A percentile compares a stretch with the other conserved stretches of the same genome.
phyloP scores from a whole-genome alignment of 257 asterid species.

The Rhazya stricta region DNA sequence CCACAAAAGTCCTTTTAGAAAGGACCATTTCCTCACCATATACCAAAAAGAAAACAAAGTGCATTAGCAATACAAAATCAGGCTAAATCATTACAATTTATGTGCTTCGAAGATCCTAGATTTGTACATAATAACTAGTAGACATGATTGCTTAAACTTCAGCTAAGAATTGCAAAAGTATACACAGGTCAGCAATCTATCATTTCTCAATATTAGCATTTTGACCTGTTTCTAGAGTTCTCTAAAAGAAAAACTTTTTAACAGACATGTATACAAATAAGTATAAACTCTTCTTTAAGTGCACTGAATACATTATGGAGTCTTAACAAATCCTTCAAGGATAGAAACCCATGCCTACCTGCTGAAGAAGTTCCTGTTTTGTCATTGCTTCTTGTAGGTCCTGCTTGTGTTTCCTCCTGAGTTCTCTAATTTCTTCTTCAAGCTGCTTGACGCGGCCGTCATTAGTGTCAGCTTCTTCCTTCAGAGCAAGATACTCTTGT shows the following conservation, averaged over 20 bases:
- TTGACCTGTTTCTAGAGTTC: neutral
- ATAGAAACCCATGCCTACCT: conserved; percentile 38
- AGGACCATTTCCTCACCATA: neutral
- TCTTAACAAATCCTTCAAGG: conserved; percentile 1
- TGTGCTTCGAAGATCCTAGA: neutral
- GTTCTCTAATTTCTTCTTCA: conserved; percentile 72
- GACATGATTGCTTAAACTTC: neutral
- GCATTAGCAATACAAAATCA: neutral
- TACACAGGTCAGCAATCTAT: neutral
- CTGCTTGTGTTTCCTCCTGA: conserved; percentile 79
- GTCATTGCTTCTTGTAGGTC: conserved; percentile 77
- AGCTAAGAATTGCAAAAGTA: neutral
- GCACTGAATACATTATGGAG: neutral
- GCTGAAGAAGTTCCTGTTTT: conserved; percentile 86
- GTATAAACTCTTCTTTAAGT: neutral
- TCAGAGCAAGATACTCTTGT: conserved; percentile 89
- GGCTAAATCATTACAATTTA: neutral
- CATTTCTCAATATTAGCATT: neutral
- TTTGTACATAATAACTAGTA: neutral
- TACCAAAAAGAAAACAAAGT: neutral
- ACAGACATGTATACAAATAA: neutral
- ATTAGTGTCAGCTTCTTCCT: conserved; percentile 92
- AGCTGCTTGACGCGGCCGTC: conserved; percentile 80
- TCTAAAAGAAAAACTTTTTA: neutral
- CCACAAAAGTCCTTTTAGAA: no score